Evolutionary conservation across 768 basidiomycete genomes (phyloP), one percentile per base, ranked within the genome.

Genomic region (Trametes sanguinea): DNA sequence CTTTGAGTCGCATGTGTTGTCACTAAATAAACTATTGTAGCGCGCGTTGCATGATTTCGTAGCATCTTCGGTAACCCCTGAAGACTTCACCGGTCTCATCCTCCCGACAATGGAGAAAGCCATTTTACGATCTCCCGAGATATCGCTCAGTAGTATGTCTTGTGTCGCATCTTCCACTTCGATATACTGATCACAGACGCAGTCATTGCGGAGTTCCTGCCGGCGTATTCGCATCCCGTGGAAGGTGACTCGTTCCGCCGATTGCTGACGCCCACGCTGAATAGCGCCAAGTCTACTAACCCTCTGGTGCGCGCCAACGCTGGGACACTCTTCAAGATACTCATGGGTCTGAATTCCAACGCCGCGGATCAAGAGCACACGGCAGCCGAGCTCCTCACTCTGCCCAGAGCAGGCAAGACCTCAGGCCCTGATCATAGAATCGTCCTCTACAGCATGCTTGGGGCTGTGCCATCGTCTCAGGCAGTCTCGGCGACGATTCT

Each of bases 351-450:
- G 32, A 71, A 76, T 9, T 68, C 73, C 3, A 68, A 76, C 7
- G 64, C 78, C 11, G 75, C 76, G 4, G 77, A 81, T 27, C 67
- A 79, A 9, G 76, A 78, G 6, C 63, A 77, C 1, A 80, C 85
- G 10, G 80, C 87, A 2, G 77, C 77, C 8, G 93, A 96, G 64
- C 73, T 94, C 4, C 76, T 94, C 9, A 76, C 77, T n/a, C 79
- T 94, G 0, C 90, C 94, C 1, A 87, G 89, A 67, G 74, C 87
- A 0, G 90, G 93, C 22, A 99, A 97, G 78, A 92, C 94, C 0
- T 77, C 87, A 0, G 93, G 94, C 1, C 83, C 90, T 2, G 96
- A 96, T 58, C 94, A 98, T 71, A 86, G 95, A 16, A 73, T 86
- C 4, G 79, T 89, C 0, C 78, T 98, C 8, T 95, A 93, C 75